phyloP scores from a whole-genome alignment of 345 rosid species.

The Populus simonii region DNA sequence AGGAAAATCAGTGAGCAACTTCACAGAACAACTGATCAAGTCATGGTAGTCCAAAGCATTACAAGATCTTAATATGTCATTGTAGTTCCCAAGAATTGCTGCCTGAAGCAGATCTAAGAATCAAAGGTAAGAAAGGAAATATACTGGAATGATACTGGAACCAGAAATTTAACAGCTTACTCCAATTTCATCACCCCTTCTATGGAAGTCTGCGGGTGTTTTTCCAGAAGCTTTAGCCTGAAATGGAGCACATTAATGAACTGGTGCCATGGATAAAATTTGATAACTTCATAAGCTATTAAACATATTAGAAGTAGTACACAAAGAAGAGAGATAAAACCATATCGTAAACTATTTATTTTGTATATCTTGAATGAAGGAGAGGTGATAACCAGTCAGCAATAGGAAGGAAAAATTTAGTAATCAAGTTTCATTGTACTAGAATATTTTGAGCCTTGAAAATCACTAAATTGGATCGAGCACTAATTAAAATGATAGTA shows the following conservation, averaged over 20 bases:
- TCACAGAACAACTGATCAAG: slow-evolving; percentile 74
- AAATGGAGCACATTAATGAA: slow-evolving; percentile 14
- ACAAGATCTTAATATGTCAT: slow-evolving; percentile 64
- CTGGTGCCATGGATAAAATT: slow-evolving; percentile 4
- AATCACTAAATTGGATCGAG: too few relatives aligned
- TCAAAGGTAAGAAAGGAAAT: slow-evolving; percentile 22
- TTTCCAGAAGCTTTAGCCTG: slow-evolving; percentile 94
- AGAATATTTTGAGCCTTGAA: too few relatives aligned
- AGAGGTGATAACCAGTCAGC: background rate
- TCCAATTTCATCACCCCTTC: slow-evolving; percentile 65
- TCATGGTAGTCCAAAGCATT: slow-evolving; percentile 95
- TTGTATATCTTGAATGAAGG: background rate
- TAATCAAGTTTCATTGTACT: too few relatives aligned
- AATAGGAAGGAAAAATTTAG: background rate
- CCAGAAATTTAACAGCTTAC: slow-evolving; percentile 48
- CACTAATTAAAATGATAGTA: too few relatives aligned
- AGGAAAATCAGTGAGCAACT: slow-evolving; percentile 66
- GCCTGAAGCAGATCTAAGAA: slow-evolving; percentile 56
- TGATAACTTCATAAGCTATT: background rate
- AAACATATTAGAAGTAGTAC: background rate
- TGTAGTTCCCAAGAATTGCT: slow-evolving; percentile 62
- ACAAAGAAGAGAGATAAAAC: background rate
- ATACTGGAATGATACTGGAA: slow-evolving; percentile 18
- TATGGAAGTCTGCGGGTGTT: slow-evolving; percentile 55
- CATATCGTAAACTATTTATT: background rate